phyloP scores from a whole-genome alignment of 148 eudicot genomes.

The Cornus florida region DNA sequence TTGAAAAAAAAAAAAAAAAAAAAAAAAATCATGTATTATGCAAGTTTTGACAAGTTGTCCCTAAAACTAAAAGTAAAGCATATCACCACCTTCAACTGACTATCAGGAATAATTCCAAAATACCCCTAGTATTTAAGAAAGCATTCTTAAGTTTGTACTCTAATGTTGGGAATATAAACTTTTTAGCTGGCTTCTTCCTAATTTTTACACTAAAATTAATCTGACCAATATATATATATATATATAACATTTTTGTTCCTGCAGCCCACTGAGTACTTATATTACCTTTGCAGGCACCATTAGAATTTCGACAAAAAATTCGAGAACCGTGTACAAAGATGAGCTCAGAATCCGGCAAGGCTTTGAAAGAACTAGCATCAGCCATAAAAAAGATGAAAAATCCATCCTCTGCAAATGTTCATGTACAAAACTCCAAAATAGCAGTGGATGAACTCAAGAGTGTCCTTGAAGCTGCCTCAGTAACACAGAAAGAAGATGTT shows the following conservation, averaged over 20 bases:
- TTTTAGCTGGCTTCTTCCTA: too few relatives aligned
- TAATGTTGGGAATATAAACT: too few relatives aligned
- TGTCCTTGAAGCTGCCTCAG: slow-evolving; percentile 21
- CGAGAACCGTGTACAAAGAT: slow-evolving; percentile 46
- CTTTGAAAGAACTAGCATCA: slow-evolving; percentile 42
- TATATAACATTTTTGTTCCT: neutral
- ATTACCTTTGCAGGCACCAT: slow-evolving; percentile 33
- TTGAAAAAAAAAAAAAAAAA: too few relatives aligned
- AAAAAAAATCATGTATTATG: too few relatives aligned
- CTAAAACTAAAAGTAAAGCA: too few relatives aligned
- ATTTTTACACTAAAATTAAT: too few relatives aligned
- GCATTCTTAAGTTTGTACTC: too few relatives aligned
- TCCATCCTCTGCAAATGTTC: slow-evolving; percentile 27
- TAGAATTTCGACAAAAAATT: slow-evolving; percentile 39
- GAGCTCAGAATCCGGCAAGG: slow-evolving; percentile 54
- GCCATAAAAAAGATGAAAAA: slow-evolving; percentile 34
- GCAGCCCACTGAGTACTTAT: neutral
- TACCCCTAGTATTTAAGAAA: too few relatives aligned
- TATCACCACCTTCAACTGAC: too few relatives aligned
- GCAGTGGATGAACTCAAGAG: slow-evolving; percentile 45
- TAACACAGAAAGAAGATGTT: slow-evolving; percentile 17
- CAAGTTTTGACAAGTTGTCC: too few relatives aligned
- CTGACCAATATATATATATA: neutral
- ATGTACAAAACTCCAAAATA: slow-evolving; percentile 35
- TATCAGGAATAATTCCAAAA: too few relatives aligned